phyloP scores from a whole-genome alignment of 257 asterid species.

The Gynochthodes officinalis region DNA sequence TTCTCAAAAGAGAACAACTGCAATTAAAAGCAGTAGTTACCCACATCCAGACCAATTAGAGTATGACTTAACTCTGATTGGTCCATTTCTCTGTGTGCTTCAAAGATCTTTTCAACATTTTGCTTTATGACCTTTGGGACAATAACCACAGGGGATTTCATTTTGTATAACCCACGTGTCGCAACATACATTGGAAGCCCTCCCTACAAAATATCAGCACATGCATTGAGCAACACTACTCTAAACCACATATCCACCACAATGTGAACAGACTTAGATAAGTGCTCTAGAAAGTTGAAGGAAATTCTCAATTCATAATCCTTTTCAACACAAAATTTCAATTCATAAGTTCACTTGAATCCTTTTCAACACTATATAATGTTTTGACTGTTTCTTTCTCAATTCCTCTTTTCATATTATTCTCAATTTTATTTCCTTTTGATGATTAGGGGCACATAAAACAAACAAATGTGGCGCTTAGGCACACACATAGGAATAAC shows the following conservation, averaged over 20 bases:
- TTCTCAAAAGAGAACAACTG: not conserved
- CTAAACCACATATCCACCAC: not conserved
- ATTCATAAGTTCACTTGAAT: too few species aligned
- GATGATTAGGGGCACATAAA: not conserved
- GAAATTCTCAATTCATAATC: not conserved
- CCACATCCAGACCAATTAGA: conserved; percentile 86
- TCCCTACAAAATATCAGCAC: conserved; percentile 43
- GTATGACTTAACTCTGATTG: conserved; percentile 81
- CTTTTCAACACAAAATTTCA: not conserved
- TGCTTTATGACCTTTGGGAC: conserved; percentile 76
- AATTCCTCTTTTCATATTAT: not conserved
- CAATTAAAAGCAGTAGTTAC: conserved; percentile 34
- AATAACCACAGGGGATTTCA: conserved; percentile 80
- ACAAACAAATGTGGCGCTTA: too few species aligned
- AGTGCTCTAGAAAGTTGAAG: not conserved
- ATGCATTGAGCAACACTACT: not conserved
- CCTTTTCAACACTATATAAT: not conserved
- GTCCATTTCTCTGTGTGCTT: conserved; percentile 94
- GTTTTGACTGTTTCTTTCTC: not conserved
- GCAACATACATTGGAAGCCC: conserved; percentile 98
- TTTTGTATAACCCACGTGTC: conserved; percentile 76
- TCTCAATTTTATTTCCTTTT: not conserved
- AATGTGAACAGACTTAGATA: not conserved
- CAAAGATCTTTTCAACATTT: conserved; percentile 80
- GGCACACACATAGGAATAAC: not conserved